Base-by-base conservation (phyloP, 1,139 yeast species). In the Saccharomyces hybrid region DNA sequence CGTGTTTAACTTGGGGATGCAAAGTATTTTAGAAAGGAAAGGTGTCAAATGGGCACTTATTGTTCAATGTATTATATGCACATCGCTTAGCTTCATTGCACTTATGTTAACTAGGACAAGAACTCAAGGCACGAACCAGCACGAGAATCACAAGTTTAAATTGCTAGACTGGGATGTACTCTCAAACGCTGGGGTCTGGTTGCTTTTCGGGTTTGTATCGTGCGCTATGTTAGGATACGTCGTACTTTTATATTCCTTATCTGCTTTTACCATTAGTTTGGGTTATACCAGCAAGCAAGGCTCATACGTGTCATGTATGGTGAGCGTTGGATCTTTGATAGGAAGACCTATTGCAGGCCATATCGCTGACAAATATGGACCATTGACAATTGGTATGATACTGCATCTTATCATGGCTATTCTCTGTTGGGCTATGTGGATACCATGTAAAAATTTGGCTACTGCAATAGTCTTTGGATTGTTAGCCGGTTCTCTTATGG, bases 21-120 rank as follows among this genome's bases (percentile, higher is more conserved):
- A 74, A 52, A 56, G 64, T 5, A 67, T 73, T 50, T 63, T 70
- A 20, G 63, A 75, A 31, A 64, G 63, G 5, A 74, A 80, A 6
- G 81, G 83, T 2, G 75, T 82, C 57, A 83, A 73, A 54, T 85
- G 90, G 90, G 86, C 23, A 0, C 70, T 84, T 56, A 72, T 89
- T 54, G 76, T 80, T 72, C 76, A 78, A 50, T 84, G 81, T 2
- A 68, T 78, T 16, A 74, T 77, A 53, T 70, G 75, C 23, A 20
- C 23, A 20, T 51, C 61, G 13, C 68, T 76, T 54, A 67, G 74
- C 25, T 34, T 63, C 2, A 38, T 70, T 13, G 72, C 75, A 9
- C 63, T 75, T 14, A 47, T 75, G 13, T 65, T 84, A 34, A 68
- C 83, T 54, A 73, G 75, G 57, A 79, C 82, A 7, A 69, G 83